Evolutionary conservation across 805 yeast species (phyloP).

Genomic region (Zygosaccharomyces rouxii): DNA sequence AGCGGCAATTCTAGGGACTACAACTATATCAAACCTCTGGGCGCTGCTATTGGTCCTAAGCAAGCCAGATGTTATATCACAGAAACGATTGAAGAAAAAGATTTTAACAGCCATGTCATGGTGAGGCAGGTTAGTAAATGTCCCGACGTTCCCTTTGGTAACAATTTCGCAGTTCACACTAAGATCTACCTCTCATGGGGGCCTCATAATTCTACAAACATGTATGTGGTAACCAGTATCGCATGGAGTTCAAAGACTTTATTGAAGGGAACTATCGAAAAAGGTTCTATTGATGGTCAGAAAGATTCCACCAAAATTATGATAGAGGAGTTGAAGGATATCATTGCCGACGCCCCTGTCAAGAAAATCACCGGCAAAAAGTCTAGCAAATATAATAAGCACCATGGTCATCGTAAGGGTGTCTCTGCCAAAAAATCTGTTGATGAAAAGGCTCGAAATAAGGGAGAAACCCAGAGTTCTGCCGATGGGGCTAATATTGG

Average conservation of each 20-base stretch:
- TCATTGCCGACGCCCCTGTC: constrained; percentile 27
- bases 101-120: constrained; percentile 41
- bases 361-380: constrained; percentile 9
- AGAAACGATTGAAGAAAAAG: constrained; percentile 49
- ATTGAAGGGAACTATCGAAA: constrained; percentile 73
- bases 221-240: constrained; percentile 53
- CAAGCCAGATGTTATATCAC: constrained; percentile 60
- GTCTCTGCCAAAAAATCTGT: constrained; percentile 6
- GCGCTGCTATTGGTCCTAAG: constrained; percentile 66
- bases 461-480: neutral
- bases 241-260: constrained; percentile 74
- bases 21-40: constrained; percentile 54
- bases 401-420: constrained; percentile 6
- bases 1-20: constrained; percentile 42
- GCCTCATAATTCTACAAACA: constrained; percentile 46
- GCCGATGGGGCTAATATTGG: neutral
- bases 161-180: constrained; percentile 59
- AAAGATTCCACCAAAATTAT: constrained; percentile 49
- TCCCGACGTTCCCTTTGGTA: constrained; percentile 76
- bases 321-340: constrained; percentile 39
- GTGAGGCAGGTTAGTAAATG: constrained; percentile 54
- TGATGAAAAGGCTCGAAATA: constrained; percentile 10
- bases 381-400: constrained; percentile 15
- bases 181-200: constrained; percentile 61
- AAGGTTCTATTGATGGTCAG: constrained; percentile 72